These are phyloP conservation scores for Nasturtium officinale DNA, from an alignment of 345 rosid genomes.

Conservation along the genomic window DNA sequence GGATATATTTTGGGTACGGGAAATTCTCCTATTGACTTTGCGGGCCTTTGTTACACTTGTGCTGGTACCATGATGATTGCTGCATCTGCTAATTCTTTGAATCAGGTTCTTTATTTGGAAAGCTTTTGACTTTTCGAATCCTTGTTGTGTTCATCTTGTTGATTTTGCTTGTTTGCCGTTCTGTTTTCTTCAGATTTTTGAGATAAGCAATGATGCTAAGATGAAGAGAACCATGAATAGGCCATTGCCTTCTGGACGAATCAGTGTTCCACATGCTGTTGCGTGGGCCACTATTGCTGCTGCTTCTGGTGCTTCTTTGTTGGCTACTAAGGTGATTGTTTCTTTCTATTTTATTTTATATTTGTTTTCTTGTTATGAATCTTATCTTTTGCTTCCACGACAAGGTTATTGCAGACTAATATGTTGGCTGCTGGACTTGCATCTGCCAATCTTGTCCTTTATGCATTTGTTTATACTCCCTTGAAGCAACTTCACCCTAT, in stretches of 20 bases:
- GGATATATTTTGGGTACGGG: conserved; percentile 88
- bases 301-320: conserved; percentile 69
- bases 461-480: conserved; percentile 78
- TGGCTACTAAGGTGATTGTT: conserved; percentile 74
- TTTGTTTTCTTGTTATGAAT: conserved; percentile 2
- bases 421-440: conserved; percentile 88
- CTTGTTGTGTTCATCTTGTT: not conserved
- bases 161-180: not conserved
- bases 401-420: conserved; percentile 94
- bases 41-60: conserved; percentile 91
- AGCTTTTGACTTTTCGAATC: not conserved
- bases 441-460: conserved; percentile 75
- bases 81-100: conserved; percentile 91
- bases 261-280: conserved; percentile 68
- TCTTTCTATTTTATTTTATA: conserved; percentile 4
- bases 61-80: conserved; percentile 98
- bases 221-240: conserved; percentile 87
- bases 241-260: conserved; percentile 90
- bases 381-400: conserved; percentile 49
- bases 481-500: conserved; percentile 97
- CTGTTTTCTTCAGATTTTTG: conserved; percentile 56
- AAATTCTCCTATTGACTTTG: conserved; percentile 58
- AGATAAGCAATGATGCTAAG: conserved; percentile 83
- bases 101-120: conserved; percentile 58
- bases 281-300: conserved; percentile 82